Base-by-base conservation (phyloP, 2,329 filamentous ascomycete species). In the Trichoderma pleuroti region DNA sequence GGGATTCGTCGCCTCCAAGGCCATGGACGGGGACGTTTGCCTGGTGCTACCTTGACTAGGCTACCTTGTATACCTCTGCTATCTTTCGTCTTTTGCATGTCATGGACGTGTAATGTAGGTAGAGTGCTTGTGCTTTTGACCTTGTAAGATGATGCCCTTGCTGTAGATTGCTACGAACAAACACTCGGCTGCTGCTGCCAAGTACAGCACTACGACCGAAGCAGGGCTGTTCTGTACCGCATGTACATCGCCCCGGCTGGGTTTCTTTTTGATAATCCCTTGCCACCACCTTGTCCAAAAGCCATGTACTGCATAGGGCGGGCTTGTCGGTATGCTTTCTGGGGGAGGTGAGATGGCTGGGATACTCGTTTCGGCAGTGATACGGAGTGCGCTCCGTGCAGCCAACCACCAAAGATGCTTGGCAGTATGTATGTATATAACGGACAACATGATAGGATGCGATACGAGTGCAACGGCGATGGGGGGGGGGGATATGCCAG, bases 1-100 rank as follows among this genome's bases (percentile, higher is more conserved):
- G 26, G 60, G 36, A 62, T 62, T 62, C 36, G n/a, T 30, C 60
- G 60, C 60, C 42, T 62, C 60, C 60, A 46, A 46, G 36, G 36
- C 60, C 60, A 21, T 62, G 60, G 60, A 62, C 46, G 34, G 24
- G 59, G 59, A 62, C 36, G 60, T 46, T 62, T 62, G 60, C 60
- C 39, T 57, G 54, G 54, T 57, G 28, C 26, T 28, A 62, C 60
- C 14, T 21, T 62, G 60, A n/a, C 60, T 4, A 36, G 60, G 52
- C 52, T 56, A 52, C n/a, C 46, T 52, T 4, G 26, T 28, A 4
- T 4, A 5, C 5, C 5, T 28, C 26, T 28, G 26, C 26, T 28
- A 52, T 52, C 46, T 52, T 10, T 49, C 10, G 42, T 49, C 42
- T 49, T 49, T n/a, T n/a, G 42, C 42, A 49, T 49, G 42, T 21